These are phyloP conservation scores for Penicillium sp. DNA, from an alignment of 2,329 filamentous ascomycete species.

Conservation along the genomic window DNA sequence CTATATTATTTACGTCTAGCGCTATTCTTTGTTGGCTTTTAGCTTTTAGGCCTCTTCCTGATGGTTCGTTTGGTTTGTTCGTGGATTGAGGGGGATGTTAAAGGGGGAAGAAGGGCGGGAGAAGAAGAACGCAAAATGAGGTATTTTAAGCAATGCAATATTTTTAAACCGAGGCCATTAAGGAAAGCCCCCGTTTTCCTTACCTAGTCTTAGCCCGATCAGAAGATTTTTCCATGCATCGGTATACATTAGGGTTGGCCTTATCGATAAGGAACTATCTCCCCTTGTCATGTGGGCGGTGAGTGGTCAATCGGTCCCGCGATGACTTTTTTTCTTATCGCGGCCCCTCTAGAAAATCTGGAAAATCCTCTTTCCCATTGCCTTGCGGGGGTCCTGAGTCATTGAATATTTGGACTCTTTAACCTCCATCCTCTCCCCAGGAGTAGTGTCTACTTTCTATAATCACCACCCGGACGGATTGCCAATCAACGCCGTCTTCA, in stretches of 20 bases:
- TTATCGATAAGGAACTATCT: not conserved
- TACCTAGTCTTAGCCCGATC: too few relatives aligned
- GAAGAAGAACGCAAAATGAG: too few relatives aligned
- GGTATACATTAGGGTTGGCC: not conserved
- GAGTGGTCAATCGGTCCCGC: not conserved
- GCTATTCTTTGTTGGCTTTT: too few relatives aligned
- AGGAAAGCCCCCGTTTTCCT: too few relatives aligned
- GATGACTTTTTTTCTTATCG: slow-evolving; percentile 2
- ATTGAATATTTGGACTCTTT: not conserved
- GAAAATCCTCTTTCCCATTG: not conserved
- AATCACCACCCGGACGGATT: not conserved
- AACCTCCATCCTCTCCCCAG: slow-evolving; percentile 40
- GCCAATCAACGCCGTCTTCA: not conserved
- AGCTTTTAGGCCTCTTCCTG: too few relatives aligned
- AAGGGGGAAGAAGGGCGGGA: too few relatives aligned
- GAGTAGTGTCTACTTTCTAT: slow-evolving; percentile 39
- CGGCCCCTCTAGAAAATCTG: slow-evolving; percentile 2
- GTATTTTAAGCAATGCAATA: too few relatives aligned
- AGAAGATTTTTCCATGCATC: too few relatives aligned
- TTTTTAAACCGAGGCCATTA: too few relatives aligned
- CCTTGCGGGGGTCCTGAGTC: not conserved
- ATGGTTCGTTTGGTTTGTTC: too few relatives aligned
- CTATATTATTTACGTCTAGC: too few relatives aligned
- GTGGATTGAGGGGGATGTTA: too few relatives aligned
- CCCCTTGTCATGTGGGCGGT: slow-evolving; percentile 4